A percentile compares a stretch with the other conserved stretches of the same genome.
These are phyloP conservation scores for Houttuynia cordata DNA, from an alignment of 164 flowering plant species.

Conservation along the genomic window DNA sequence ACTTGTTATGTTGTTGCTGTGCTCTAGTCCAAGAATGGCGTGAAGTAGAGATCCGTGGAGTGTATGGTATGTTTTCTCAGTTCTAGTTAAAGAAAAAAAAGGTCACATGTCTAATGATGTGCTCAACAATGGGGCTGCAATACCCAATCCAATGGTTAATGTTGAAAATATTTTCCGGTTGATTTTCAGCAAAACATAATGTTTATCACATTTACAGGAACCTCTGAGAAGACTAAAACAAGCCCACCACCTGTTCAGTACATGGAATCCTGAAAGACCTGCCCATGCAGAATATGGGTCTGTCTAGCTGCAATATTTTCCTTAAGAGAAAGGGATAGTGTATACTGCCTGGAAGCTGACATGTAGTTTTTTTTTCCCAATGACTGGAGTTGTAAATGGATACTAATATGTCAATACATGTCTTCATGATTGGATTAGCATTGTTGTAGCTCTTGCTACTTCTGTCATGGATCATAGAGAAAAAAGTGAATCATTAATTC, in stretches of 20 bases:
- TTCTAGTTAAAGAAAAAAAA: too few relatives aligned
- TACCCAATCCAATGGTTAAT: neutral
- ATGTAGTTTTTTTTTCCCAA: too few relatives aligned
- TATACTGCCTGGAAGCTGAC: neutral
- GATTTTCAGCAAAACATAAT: neutral
- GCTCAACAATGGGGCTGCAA: neutral
- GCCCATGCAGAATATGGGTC: neutral
- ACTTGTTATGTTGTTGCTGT: conserved; percentile 94
- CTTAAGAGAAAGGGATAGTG: neutral
- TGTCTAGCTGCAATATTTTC: too few relatives aligned
- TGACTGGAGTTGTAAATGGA: neutral
- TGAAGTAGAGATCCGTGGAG: conserved; percentile 90
- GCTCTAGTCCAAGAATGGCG: conserved; percentile 99
- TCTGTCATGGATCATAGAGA: neutral
- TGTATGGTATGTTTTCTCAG: conserved; percentile 33
- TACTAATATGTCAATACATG: neutral
- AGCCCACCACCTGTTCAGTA: conserved; percentile 72
- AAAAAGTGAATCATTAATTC: too few relatives aligned
- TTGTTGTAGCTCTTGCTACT: neutral
- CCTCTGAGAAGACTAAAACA: conserved; percentile 59
- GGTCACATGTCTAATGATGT: neutral
- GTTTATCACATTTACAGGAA: conserved; percentile 26
- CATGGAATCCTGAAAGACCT: conserved; percentile 49
- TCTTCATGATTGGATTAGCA: neutral
- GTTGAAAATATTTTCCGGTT: neutral